Base-by-base conservation (phyloP, 2,329 filamentous ascomycete species). In the Neophaeococcomyces mojaviensis region DNA sequence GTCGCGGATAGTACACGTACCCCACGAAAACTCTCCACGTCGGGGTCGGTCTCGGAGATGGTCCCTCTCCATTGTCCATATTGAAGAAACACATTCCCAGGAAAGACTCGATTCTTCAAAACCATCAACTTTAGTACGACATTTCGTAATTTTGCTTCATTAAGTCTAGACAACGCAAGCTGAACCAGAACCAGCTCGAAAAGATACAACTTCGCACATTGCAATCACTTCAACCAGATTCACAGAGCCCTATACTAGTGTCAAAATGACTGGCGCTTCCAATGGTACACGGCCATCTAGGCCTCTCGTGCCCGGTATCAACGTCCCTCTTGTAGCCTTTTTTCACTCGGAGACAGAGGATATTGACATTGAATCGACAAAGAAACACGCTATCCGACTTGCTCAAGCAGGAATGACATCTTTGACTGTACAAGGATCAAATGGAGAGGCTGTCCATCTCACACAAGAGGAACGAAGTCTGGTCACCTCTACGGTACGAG, bases 371-470 rank as follows among this genome's bases (percentile, higher is more conserved):
- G 65, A 69, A 30, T 77, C 79, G 32, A 80, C 81, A 48, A 71
- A 75, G 39, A 73, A 69, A 42, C 66, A 72, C 52, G 79, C 83
- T 31, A 75, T 85, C 43, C 78, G 81, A 57, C 78, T 90, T n/a
- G 85, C 84, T 38, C 64, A 74, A 46, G 78, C 82, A 22, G 86
- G 86, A 52, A 78, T 89, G 34, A 76, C 81, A 13, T 84, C 85
- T 16, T 73, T 90, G 38, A 82, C 84, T 39, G 86, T 82, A 9
- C 85, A 88, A 62, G 86, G 86, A 38, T 87, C 82, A 60, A 90
- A 90, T 60, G 86, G 86, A 57, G 86, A 92, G 69, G 85, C 86
- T 6, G 84, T 88, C 10, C 85, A 88, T 59, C 74, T 90, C 28
- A 80, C 81, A 35, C 81, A 82, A 56, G 69, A 75, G 19, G 86